Percentiles rank a stretch among this genome's conserved stretches.
Conservation (phyloP, 164 flowering plant genomes). For the Umbilicus rupestris region DNA sequence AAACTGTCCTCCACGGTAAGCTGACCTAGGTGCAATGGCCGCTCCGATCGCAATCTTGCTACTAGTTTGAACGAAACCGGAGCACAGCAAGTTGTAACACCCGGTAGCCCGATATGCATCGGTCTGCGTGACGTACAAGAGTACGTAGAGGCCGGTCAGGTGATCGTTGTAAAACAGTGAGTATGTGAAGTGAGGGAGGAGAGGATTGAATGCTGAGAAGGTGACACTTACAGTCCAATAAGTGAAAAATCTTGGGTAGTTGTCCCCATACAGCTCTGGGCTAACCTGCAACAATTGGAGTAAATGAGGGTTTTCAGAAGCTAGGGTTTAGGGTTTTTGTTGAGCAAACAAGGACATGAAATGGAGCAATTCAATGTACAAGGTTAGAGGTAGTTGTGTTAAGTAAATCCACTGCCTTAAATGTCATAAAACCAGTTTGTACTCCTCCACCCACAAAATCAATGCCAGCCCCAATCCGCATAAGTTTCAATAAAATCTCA, state of each 20-base stretch:
- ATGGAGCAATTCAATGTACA: constrained; percentile 8
- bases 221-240: constrained; percentile 84
- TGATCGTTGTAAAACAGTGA: not conserved
- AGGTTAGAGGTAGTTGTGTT: constrained; percentile 21
- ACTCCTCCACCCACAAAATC: constrained; percentile 2
- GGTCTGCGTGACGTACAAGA: constrained; percentile 35
- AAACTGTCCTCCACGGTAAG: constrained; percentile 68
- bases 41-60: constrained; percentile 84
- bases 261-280: constrained; percentile 93
- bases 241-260: constrained; percentile 81
- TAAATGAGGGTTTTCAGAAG: constrained; percentile 22
- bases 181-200: too few species aligned
- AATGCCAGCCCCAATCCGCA: constrained; percentile 2
- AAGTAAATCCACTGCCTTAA: not conserved
- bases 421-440: not conserved
- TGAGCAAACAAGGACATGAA: not conserved
- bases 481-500: constrained; percentile 6
- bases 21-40: constrained; percentile 78
- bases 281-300: constrained; percentile 52
- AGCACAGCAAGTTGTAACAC: constrained; percentile 91
- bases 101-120: constrained; percentile 93
- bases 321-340: not conserved
- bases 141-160: not conserved
- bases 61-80: constrained; percentile 90
- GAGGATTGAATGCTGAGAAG: not conserved